These are phyloP conservation scores for Chlorella sp. DNA, from an alignment of 139 green algal species.

Conservation along the genomic window DNA sequence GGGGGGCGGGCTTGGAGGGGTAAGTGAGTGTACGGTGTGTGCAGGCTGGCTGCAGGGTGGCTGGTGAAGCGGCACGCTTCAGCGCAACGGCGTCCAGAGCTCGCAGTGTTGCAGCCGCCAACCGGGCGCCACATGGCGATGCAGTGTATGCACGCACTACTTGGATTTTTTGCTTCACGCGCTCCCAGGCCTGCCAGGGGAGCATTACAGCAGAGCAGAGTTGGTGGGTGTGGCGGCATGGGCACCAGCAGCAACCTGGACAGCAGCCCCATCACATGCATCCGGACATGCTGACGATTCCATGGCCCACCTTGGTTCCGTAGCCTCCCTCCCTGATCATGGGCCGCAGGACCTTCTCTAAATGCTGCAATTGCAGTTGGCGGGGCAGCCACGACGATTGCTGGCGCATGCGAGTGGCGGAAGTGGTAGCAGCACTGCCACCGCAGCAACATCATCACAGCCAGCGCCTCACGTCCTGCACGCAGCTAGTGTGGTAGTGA, in stretches of 20 bases:
- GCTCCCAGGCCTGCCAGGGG: not conserved
- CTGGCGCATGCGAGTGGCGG: not conserved
- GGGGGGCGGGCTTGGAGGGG: not conserved
- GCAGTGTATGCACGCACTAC: too few relatives aligned
- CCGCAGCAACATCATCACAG: not conserved
- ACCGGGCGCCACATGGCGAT: not conserved
- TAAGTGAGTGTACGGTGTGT: too few relatives aligned
- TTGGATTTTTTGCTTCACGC: not conserved
- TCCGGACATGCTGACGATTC: too few relatives aligned
- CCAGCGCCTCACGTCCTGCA: not conserved
- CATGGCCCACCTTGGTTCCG: not conserved
- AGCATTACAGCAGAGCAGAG: too few relatives aligned
- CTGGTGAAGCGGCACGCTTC: too few relatives aligned
- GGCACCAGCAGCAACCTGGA: not conserved
- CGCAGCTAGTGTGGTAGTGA: not conserved
- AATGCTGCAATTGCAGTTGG: not conserved
- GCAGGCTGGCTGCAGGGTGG: too few relatives aligned
- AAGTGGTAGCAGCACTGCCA: not conserved
- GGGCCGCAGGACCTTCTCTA: not conserved
- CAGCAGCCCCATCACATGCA: not conserved
- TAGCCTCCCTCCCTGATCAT: slow-evolving; percentile 2
- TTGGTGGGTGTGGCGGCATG: not conserved
- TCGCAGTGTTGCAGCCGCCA: not conserved
- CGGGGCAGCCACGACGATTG: not conserved
- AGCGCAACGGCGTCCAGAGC: too few relatives aligned